Evolutionary conservation across 176 grass and related monocot species (phyloP).

Genomic region (Rhynchospora breviuscula): DNA sequence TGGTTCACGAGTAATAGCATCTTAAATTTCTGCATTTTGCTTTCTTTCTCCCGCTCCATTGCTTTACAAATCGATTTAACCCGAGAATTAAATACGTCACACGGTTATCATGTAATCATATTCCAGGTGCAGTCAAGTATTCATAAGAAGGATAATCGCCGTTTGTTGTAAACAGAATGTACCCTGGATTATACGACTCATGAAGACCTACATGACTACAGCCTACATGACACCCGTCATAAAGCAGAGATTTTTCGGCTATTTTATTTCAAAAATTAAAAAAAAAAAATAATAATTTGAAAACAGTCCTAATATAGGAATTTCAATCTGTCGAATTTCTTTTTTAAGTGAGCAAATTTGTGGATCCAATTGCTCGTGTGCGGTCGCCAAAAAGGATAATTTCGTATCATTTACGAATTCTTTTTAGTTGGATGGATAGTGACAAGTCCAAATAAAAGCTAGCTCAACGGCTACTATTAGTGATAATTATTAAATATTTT

Average conservation of each 20-base stretch:
- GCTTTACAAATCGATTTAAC: no score
- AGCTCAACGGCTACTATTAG: background rate
- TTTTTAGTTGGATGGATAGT: background rate
- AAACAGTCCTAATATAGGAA: background rate
- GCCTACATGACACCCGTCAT: background rate
- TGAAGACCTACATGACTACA: background rate
- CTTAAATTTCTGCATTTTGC: background rate
- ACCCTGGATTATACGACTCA: conserved; percentile 11
- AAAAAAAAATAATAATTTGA: no score
- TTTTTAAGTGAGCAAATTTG: background rate
- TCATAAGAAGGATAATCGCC: background rate
- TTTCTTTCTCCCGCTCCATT: no score
- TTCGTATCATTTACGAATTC: background rate
- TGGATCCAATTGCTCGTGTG: background rate
- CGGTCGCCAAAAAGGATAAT: background rate
- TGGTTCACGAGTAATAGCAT: background rate
- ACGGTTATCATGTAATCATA: background rate
- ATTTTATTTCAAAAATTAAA: background rate
- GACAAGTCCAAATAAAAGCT: background rate
- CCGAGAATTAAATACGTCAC: background rate
- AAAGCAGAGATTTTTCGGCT: background rate
- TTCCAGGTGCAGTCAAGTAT: background rate
- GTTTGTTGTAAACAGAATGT: conserved; percentile 25
- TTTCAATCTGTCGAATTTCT: background rate
- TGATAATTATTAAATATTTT: no score